Conservation (phyloP, 2,329 filamentous ascomycete genomes). For the Hortaea sp. region DNA sequence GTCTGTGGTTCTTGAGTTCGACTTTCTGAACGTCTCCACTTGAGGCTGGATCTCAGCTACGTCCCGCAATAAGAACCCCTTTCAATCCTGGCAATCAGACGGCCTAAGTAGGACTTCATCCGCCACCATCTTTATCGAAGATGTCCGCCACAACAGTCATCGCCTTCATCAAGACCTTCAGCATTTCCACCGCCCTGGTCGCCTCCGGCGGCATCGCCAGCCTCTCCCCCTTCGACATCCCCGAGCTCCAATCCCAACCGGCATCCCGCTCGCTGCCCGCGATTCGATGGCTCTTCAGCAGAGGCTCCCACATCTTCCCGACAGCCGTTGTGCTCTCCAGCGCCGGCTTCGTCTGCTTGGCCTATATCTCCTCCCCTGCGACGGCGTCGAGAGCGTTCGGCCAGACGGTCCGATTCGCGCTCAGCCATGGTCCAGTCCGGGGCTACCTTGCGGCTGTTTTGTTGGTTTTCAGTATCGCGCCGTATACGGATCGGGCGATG, state of each 20-base stretch:
- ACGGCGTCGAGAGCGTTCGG: background rate
- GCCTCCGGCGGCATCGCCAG: conserved; percentile 16
- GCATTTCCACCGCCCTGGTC: conserved; percentile 15
- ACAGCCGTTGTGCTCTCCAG: conserved; percentile 10
- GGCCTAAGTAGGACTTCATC: too few species aligned
- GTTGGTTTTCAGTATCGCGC: conserved; percentile 15
- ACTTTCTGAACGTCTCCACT: too few species aligned
- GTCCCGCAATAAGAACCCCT: too few species aligned
- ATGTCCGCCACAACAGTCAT: background rate
- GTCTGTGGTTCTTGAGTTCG: too few species aligned
- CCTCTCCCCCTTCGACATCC: conserved; percentile 16
- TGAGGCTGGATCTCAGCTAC: too few species aligned
- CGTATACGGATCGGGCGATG: conserved; percentile 15
- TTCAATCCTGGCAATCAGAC: too few species aligned
- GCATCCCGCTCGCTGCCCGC: conserved; percentile 16
- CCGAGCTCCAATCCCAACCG: conserved; percentile 16
- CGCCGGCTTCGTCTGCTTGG: conserved; percentile 17
- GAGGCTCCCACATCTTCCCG: conserved; percentile 19
- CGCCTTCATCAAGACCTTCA: conserved; percentile 1
- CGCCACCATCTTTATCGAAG: background rate
- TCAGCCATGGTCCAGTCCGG: conserved; percentile 10
- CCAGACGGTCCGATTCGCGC: background rate
- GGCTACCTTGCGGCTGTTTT: conserved; percentile 15
- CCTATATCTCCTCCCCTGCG: conserved; percentile 12
- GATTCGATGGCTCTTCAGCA: conserved; percentile 17